These are phyloP conservation scores for Plasmodium gallinaceum DNA, from an alignment of 169 alveolate species.

Conservation along the genomic window DNA sequence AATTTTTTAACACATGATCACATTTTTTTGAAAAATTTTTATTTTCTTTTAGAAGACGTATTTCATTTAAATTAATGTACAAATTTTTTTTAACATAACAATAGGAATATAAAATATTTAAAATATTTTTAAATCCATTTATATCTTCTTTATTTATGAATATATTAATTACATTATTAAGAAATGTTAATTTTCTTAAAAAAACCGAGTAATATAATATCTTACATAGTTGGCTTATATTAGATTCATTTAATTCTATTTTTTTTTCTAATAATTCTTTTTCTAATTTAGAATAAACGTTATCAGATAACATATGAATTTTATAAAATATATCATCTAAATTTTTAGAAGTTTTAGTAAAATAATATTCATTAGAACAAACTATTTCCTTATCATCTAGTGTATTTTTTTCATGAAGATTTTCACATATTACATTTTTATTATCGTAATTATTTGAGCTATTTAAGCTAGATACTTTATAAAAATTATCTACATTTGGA, in stretches of 20 bases:
- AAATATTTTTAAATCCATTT: constrained; percentile 51
- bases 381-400: background rate
- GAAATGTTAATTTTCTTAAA: constrained; percentile 36
- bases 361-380: background rate
- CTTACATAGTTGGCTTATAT: constrained; percentile 36
- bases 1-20: constrained; percentile 14
- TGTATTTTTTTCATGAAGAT: background rate
- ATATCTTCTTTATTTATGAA: constrained; percentile 38
- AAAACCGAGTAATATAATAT: constrained; percentile 50
- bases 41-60: constrained; percentile 9
- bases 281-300: constrained; percentile 36
- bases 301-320: constrained; percentile 42
- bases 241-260: constrained; percentile 23
- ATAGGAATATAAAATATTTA: constrained; percentile 63
- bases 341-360: background rate
- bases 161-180: constrained; percentile 42
- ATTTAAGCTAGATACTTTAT: background rate
- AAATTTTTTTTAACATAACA: constrained; percentile 16
- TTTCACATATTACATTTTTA: background rate
- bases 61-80: constrained; percentile 7
- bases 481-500: background rate
- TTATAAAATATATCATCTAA: constrained; percentile 8
- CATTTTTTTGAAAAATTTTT: background rate
- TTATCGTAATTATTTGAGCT: background rate
- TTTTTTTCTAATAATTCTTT: constrained; percentile 36